Evolutionary conservation across 257 asterid genomes (phyloP), one percentile per base, ranked within the genome.

Genomic region (Rhazya stricta): DNA sequence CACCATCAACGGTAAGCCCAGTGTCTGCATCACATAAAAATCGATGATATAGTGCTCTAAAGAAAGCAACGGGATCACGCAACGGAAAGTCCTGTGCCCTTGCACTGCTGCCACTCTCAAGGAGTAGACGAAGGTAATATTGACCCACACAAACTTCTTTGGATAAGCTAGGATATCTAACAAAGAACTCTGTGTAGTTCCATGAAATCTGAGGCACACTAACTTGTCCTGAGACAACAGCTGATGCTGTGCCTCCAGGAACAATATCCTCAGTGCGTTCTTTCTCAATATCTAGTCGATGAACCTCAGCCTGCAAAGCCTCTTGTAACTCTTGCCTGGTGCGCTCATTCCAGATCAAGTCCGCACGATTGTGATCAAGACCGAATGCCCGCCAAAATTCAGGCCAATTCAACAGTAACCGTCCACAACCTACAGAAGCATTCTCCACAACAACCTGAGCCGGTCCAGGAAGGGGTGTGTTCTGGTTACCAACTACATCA

Each of bases 91-190:
- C 96, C 77, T 91, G 90, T 51, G 94, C 98, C 84, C 96, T 88
- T 70, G 91, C 89, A 69, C 85, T 83, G 69, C 86, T 81, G 72
- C 97, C 96, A 85, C 96, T 95, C 80, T 95, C 99, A 83, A 95
- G 98, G 76, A 95, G 89, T 82, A 95, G 86, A 18, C 99, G 91
- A 75, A 92, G 92, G 82, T 95, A 95, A 87, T 95, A 95, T 73
- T 95, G 99, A 76, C 99, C 99, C 75, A 95, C 99, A 78, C 99
- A 95, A 72, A 95, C 99, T 89, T 95, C 99, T 85, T 92, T 92
- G 41, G 96, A 94, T 88, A 95, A 85, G 83, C 99, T 92, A 66
- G 97, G 92, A 80, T 95, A 95, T 80, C 97, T 89, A 79, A 91
- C 98, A 63, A 88, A 86, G 83, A 91, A 95, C 87, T 95, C 99